Base-by-base conservation (phyloP, 108 stramenopile genomes). In the Cyclotella baltica region DNA sequence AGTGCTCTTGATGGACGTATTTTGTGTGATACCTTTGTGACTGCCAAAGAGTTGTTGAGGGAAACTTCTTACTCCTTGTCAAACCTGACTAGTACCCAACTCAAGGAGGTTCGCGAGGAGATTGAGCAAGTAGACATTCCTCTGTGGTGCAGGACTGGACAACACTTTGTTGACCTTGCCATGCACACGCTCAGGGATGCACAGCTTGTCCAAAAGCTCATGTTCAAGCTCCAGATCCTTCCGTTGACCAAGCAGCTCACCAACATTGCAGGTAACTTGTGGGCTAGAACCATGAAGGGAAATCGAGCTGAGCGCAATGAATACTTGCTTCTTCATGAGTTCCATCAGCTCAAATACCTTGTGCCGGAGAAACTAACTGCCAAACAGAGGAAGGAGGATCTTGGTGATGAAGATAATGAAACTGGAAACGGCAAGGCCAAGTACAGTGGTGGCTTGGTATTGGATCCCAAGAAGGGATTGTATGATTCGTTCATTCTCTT, bases 261-360 rank as follows among this genome's bases (percentile, higher is more conserved):
- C 30, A 93, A 92, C 81, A 94, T 99, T 75, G 94, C 96, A 11
- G 99, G 99, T 11, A 99, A 99, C 68, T 75, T 98, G 18, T 99
- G 98, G 98, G 88, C 92, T 25, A 95, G 92, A 50, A 98, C 98
- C 20, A 72, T 98, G 81, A 89, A 95, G 76, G 95, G 97, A 57
- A 96, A 96, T 62, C 96, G 99, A n/a, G 98, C 99, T n/a, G 98
- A 98, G 75, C 93, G 99, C 9, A 98, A 96, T 53, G 99, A 99
- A 76, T 98, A 98, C 81, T 83, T 99, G 80, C 85, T 99, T 30
- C 88, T 99, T 13, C 99, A 99, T 75, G 99, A 99, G 85, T 99
- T 99, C 77, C 97, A 98, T 81, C 86, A 93, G 48, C 87, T 95
- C 57, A 98, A 99, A 81, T 98, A 88, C 73, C 52, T 99, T 57